Conservation (phyloP, 225 moss, liverwort and hornwort genomes). For the Anthoceros angustus region DNA sequence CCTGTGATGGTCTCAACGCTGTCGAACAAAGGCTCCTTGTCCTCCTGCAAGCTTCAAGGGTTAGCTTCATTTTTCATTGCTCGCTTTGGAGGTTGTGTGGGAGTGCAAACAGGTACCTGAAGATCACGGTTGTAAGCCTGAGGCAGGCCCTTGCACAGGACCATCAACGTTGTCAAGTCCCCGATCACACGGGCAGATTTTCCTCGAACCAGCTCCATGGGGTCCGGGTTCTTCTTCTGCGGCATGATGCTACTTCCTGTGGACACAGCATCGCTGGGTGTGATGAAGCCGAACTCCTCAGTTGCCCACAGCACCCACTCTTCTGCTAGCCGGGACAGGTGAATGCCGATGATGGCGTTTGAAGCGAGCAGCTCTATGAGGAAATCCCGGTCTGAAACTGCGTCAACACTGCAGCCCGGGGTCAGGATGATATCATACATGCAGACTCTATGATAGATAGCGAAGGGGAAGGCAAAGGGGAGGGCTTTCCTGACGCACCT, state of each 20-base stretch:
- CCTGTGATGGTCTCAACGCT: slow-evolving; percentile 71
- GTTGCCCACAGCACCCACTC: slow-evolving; percentile 99
- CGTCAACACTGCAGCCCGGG: slow-evolving; percentile 62
- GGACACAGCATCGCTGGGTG: slow-evolving; percentile 91
- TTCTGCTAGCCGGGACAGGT: slow-evolving; percentile 87
- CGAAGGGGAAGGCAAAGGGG: background rate
- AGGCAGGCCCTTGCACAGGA: slow-evolving; percentile 94
- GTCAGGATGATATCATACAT: background rate
- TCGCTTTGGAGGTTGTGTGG: background rate
- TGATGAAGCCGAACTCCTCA: slow-evolving; percentile 87
- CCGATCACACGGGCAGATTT: slow-evolving; percentile 95
- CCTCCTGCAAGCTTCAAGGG: slow-evolving; percentile 45
- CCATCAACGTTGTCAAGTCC: slow-evolving; percentile 69
- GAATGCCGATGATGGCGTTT: slow-evolving; percentile 84
- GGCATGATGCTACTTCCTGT: slow-evolving; percentile 99
- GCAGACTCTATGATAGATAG: background rate
- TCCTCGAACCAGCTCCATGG: slow-evolving; percentile 95
- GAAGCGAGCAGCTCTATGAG: slow-evolving; percentile 72
- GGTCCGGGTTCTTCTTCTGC: slow-evolving; percentile 97
- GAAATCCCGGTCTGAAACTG: slow-evolving; percentile 93
- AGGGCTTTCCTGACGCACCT: slow-evolving; percentile 27
- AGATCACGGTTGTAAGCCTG: slow-evolving; percentile 97
- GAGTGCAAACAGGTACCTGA: slow-evolving; percentile 29
- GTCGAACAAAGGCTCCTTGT: slow-evolving; percentile 93
- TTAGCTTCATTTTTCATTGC: background rate